Conservation (phyloP, 169 alveolate genomes). For the Toxoplasma gondii region DNA sequence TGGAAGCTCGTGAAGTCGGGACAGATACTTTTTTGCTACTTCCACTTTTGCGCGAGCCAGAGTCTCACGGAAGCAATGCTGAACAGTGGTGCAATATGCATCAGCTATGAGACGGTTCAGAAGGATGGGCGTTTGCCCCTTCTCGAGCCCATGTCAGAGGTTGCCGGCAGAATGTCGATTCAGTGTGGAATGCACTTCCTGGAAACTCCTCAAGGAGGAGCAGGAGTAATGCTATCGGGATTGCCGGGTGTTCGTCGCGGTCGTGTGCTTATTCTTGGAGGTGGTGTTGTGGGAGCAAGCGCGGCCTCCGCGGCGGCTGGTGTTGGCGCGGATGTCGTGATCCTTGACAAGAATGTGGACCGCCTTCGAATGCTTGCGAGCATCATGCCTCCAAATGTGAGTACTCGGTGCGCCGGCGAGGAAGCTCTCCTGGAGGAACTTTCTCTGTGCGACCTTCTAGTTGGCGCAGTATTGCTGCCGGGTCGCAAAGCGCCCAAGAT, state of each 20-base stretch:
- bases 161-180: slow-evolving; percentile 63
- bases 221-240: slow-evolving; percentile 64
- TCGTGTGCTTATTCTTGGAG: slow-evolving; percentile 55
- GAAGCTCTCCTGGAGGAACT: slow-evolving; percentile 46
- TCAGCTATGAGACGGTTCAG: slow-evolving; percentile 66
- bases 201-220: slow-evolving; percentile 32
- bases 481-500: slow-evolving; percentile 55
- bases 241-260: slow-evolving; percentile 67
- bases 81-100: slow-evolving; percentile 31
- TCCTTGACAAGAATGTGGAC: slow-evolving; percentile 44
- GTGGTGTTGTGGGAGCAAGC: slow-evolving; percentile 64
- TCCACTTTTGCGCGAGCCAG: slow-evolving; percentile 57
- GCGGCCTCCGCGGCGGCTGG: slow-evolving; percentile 66
- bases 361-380: slow-evolving; percentile 34
- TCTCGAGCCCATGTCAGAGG: slow-evolving; percentile 66
- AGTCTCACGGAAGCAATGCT: slow-evolving; percentile 61
- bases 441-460: slow-evolving; percentile 40
- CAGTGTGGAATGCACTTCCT: slow-evolving; percentile 51
- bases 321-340: slow-evolving; percentile 47
- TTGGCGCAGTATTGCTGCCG: slow-evolving; percentile 64
- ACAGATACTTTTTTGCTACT: slow-evolving; percentile 59
- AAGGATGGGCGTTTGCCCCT: slow-evolving; percentile 43
- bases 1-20: slow-evolving; percentile 31
- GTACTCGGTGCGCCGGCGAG: slow-evolving; percentile 27
- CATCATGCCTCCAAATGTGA: slow-evolving; percentile 59